Conservation (phyloP, 2,329 filamentous ascomycete genomes). For the Teratosphaeria pseudoeucalypti region DNA sequence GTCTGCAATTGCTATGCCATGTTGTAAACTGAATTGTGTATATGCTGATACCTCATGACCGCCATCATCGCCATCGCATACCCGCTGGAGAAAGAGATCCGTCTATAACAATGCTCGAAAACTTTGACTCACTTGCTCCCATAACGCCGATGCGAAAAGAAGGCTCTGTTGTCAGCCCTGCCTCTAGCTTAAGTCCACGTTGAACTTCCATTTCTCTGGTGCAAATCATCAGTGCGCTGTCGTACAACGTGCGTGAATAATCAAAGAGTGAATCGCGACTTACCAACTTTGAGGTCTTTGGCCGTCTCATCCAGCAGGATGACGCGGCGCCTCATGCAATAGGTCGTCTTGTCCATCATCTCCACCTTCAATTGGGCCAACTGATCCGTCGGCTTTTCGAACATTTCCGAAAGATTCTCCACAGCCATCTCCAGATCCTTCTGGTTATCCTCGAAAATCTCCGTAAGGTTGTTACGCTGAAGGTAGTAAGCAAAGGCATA, state of each 20-base stretch:
- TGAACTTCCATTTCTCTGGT: slow-evolving; percentile 1
- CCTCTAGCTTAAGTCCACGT: slow-evolving; percentile 1
- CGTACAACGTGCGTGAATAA: neutral
- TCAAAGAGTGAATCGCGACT: slow-evolving; percentile 23
- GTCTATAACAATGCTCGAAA: neutral
- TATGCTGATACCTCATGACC: neutral
- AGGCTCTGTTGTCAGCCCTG: neutral
- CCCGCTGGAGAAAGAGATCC: neutral
- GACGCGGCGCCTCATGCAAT: slow-evolving; percentile 84
- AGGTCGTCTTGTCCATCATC: slow-evolving; percentile 96
- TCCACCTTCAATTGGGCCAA: slow-evolving; percentile 82
- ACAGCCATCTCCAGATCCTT: slow-evolving; percentile 96
- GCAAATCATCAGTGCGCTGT: neutral
- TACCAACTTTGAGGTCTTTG: slow-evolving; percentile 80
- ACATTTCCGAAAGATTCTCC: slow-evolving; percentile 96
- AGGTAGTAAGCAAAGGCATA: slow-evolving; percentile 98
- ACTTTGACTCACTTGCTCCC: neutral
- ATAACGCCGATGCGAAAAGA: neutral
- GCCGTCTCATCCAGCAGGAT: slow-evolving; percentile 89
- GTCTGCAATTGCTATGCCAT: neutral
- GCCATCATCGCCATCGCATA: neutral
- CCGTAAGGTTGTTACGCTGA: slow-evolving; percentile 86
- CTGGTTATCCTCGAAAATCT: slow-evolving; percentile 98
- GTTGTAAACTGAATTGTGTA: neutral
- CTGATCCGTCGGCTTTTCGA: slow-evolving; percentile 89